These are phyloP conservation scores for Nicotiana sylvestris DNA, from an alignment of 257 asterid genomes.

Conservation along the genomic window DNA sequence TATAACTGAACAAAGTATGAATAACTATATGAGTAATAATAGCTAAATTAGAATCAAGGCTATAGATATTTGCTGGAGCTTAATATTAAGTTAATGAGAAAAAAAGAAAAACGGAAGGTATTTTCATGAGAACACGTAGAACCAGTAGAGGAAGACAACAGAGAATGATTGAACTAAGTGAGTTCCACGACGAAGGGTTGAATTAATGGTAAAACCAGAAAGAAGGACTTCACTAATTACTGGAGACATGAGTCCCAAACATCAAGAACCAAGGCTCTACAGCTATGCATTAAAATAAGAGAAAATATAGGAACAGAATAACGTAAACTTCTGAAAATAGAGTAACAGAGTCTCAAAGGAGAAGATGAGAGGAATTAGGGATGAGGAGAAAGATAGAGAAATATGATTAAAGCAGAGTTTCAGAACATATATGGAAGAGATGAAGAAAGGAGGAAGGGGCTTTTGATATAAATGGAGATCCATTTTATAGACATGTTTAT, in stretches of 20 bases:
- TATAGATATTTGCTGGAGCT: neutral
- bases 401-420: neutral
- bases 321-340: neutral
- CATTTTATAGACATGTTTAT: conserved; percentile 4
- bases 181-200: conserved; percentile 43
- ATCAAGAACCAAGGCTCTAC: neutral
- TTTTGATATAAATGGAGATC: neutral
- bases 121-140: conserved; percentile 36
- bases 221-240: conserved; percentile 36
- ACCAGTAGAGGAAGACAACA: conserved; percentile 45
- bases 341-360: neutral
- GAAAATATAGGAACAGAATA: neutral
- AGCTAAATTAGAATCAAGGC: neutral
- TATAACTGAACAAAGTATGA: neutral
- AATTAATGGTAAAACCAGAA: conserved; percentile 30
- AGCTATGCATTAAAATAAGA: neutral
- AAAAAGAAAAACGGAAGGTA: neutral
- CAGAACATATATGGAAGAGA: neutral
- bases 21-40: neutral
- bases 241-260: conserved; percentile 30
- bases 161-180: conserved; percentile 44
- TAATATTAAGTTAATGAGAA: neutral
- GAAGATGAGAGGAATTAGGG: neutral
- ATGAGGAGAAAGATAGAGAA: neutral
- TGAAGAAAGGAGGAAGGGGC: conserved; percentile 1